These are phyloP conservation scores for Mortierella hygrophila DNA, from an alignment of 192 early-diverging fungal genomes.

Conservation along the genomic window DNA sequence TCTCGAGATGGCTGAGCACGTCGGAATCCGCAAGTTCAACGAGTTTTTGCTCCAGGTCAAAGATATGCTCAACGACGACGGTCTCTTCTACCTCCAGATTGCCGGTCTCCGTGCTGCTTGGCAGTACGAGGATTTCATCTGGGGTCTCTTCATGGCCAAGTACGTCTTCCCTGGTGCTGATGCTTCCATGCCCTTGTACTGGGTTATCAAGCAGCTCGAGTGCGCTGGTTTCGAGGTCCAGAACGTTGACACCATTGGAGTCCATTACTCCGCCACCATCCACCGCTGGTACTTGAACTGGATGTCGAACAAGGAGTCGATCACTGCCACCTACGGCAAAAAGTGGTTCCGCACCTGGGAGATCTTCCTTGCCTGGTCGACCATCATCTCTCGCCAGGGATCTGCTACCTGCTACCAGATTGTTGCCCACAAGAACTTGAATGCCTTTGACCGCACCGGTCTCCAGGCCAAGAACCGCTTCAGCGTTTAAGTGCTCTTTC, in stretches of 20 bases:
- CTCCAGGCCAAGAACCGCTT: slow-evolving; percentile 65
- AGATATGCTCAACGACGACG: slow-evolving; percentile 97
- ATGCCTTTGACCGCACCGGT: slow-evolving; percentile 89
- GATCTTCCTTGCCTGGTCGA: slow-evolving; percentile 98
- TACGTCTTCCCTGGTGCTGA: slow-evolving; percentile 99
- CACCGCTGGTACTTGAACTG: slow-evolving; percentile 98
- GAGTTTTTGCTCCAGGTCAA: slow-evolving; percentile 92
- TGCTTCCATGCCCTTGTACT: slow-evolving; percentile 95
- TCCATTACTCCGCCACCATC: slow-evolving; percentile 98
- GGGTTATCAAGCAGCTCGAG: slow-evolving; percentile 96
- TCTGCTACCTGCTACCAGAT: slow-evolving; percentile 98
- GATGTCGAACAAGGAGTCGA: slow-evolving; percentile 91
- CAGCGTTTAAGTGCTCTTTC: slow-evolving; percentile 11
- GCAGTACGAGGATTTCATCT: slow-evolving; percentile 77
- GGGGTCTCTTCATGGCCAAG: slow-evolving; percentile 98
- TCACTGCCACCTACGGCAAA: slow-evolving; percentile 88
- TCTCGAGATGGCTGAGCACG: slow-evolving; percentile 99
- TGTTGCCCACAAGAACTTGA: slow-evolving; percentile 96
- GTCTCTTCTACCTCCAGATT: slow-evolving; percentile 97
- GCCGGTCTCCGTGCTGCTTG: slow-evolving; percentile 88
- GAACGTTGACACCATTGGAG: slow-evolving; percentile 90
- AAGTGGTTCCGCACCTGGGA: slow-evolving; percentile 95
- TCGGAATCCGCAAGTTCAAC: slow-evolving; percentile 93
- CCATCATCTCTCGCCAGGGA: slow-evolving; percentile 96
- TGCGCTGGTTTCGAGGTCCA: slow-evolving; percentile 94